phyloP scores from a whole-genome alignment of 176 grass and related monocot species.

The Guadua angustifolia region DNA sequence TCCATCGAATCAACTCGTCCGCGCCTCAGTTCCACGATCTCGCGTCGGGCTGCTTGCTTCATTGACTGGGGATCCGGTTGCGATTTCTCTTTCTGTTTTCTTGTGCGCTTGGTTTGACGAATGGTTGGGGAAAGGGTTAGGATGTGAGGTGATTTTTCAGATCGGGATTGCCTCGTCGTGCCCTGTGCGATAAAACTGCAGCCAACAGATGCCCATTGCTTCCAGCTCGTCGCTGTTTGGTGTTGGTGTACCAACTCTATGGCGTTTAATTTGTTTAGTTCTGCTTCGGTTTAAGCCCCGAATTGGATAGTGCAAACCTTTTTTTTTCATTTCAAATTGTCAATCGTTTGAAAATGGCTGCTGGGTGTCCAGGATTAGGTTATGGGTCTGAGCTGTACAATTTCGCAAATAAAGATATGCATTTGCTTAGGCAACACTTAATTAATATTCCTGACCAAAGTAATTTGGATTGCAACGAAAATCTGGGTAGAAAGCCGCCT shows the following conservation, averaged over 20 bases:
- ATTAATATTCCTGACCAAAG: background rate
- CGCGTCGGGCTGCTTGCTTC: background rate
- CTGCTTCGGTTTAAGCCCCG: background rate
- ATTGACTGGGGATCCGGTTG: background rate
- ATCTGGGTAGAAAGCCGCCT: background rate
- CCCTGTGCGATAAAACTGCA: background rate
- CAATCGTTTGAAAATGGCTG: background rate
- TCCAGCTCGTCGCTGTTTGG: background rate
- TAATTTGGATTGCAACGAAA: background rate
- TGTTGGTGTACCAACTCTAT: background rate
- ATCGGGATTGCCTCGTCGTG: background rate
- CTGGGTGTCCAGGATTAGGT: background rate
- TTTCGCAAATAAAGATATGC: background rate
- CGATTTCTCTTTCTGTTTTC: background rate
- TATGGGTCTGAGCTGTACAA: background rate
- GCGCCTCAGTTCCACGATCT: background rate
- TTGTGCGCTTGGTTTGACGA: background rate
- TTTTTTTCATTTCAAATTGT: no score
- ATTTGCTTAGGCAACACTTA: background rate
- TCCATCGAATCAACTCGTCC: background rate
- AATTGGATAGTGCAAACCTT: background rate
- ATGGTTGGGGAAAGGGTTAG: constrained; percentile 6
- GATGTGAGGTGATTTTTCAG: background rate
- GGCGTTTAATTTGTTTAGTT: background rate
- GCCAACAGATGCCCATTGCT: background rate